Conservation (phyloP, 805 yeast species). For the Torulaspora quercuum region DNA sequence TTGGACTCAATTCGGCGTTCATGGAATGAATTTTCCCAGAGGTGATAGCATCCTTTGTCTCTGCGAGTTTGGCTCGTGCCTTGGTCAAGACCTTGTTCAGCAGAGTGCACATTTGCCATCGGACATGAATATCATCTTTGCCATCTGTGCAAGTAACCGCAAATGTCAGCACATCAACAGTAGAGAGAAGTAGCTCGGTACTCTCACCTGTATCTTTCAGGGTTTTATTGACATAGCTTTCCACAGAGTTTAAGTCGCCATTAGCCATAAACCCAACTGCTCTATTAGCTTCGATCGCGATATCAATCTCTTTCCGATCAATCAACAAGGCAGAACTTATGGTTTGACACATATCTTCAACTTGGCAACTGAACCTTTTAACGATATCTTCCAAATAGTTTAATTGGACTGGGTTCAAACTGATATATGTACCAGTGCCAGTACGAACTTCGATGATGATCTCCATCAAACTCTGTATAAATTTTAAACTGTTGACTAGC, state of each 20-base stretch:
- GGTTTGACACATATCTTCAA: constrained; percentile 19
- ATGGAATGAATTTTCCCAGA: constrained; percentile 14
- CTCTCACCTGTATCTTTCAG: constrained; percentile 1
- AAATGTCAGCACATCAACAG: constrained; percentile 22
- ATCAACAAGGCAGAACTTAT: neutral
- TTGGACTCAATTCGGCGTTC: constrained; percentile 23
- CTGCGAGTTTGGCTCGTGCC: constrained; percentile 18
- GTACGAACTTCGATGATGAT: constrained; percentile 16
- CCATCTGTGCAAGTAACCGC: constrained; percentile 16
- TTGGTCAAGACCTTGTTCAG: constrained; percentile 19
- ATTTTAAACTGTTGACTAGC: constrained; percentile 21
- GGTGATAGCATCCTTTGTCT: constrained; percentile 13
- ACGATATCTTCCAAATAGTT: constrained; percentile 24
- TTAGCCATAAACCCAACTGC: constrained; percentile 15
- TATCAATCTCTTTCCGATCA: constrained; percentile 15
- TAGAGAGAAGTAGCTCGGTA: constrained; percentile 17
- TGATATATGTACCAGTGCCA: constrained; percentile 4
- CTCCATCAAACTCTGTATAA: constrained; percentile 23
- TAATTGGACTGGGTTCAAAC: constrained; percentile 20
- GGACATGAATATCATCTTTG: neutral
- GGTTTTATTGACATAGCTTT: constrained; percentile 6
- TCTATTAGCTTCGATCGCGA: constrained; percentile 17
- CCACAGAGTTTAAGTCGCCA: constrained; percentile 15
- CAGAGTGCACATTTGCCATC: constrained; percentile 26
- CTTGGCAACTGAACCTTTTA: constrained; percentile 18